phyloP scores from a whole-genome alignment of 305 asterid genomes.

The Fraxinus latifolia region DNA sequence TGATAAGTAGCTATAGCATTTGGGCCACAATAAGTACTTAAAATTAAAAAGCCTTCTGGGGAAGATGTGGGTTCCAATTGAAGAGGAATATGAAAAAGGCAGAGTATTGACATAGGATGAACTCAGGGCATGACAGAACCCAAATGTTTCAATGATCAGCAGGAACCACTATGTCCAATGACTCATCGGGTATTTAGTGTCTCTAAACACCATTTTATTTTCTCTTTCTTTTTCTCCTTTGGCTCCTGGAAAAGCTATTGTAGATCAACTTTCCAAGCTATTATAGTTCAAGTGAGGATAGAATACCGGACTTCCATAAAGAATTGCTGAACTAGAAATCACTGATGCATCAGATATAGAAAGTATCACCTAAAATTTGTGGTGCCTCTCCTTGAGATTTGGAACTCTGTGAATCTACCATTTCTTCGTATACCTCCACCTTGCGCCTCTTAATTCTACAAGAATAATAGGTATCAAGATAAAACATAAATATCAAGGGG shows the following conservation, averaged over 20 bases:
- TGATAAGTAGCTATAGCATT: not conserved
- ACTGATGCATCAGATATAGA: constrained; percentile 14
- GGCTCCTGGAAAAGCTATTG: not conserved
- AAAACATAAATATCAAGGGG: constrained; percentile 16
- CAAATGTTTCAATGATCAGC: not conserved
- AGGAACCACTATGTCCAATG: not conserved
- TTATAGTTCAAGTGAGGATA: constrained; percentile 2
- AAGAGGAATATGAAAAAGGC: not conserved
- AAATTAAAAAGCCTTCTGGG: not conserved
- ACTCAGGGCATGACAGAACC: not conserved
- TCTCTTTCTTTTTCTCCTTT: not conserved
- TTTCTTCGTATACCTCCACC: constrained; percentile 40
- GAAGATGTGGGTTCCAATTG: not conserved
- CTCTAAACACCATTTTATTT: constrained; percentile 9
- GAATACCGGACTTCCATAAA: not conserved
- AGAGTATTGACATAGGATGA: not conserved
- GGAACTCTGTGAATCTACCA: constrained; percentile 34
- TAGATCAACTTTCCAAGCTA: not conserved
- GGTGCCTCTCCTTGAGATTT: constrained; percentile 37
- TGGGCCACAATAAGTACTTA: not conserved
- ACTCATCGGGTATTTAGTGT: not conserved
- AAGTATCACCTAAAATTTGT: constrained; percentile 37
- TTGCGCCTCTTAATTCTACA: constrained; percentile 71
- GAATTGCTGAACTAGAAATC: constrained; percentile 10
- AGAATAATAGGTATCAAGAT: constrained; percentile 6